Evolutionary conservation across 352 stramenopile genomes (phyloP).

Genomic region (Blastocystis sp.): DNA sequence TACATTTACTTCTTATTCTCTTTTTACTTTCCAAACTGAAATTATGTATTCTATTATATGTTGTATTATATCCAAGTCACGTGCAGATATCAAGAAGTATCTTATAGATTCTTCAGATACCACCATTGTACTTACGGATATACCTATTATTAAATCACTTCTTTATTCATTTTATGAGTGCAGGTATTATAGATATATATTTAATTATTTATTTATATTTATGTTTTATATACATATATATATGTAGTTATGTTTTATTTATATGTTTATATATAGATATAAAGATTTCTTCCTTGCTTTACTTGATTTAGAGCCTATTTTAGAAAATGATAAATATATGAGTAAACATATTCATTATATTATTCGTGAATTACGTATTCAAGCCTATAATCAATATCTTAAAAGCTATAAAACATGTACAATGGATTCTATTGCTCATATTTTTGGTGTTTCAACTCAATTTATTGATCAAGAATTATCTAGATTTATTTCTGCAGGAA

Average conservation of each 20-base stretch:
- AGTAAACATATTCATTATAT: neutral
- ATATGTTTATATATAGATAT: no score
- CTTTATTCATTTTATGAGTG: slow-evolving; percentile 28
- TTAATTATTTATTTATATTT: no score
- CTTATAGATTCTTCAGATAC: slow-evolving; percentile 10
- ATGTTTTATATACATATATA: no score
- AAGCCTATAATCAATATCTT: slow-evolving; percentile 31
- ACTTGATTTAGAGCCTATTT: slow-evolving; percentile 23
- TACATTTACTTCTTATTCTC: slow-evolving; percentile 31
- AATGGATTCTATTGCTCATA: slow-evolving; percentile 31
- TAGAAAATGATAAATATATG: slow-evolving; percentile 24
- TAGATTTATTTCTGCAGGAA: slow-evolving; percentile 26
- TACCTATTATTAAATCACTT: slow-evolving; percentile 1
- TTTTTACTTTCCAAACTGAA: slow-evolving; percentile 29
- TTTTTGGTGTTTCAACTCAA: slow-evolving; percentile 23
- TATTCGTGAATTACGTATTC: slow-evolving; percentile 12
- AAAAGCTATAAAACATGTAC: slow-evolving; percentile 36
- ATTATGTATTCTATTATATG: slow-evolving; percentile 28
- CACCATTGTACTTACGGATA: slow-evolving; percentile 15
- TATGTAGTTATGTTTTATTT: no score
- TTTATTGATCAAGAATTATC: slow-evolving; percentile 32
- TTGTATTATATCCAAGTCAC: slow-evolving; percentile 1
- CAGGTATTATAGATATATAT: no score
- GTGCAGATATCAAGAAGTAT: neutral
- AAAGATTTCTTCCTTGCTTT: slow-evolving; percentile 27